A percentile compares a stretch with the other conserved stretches of the same genome.
These are phyloP conservation scores for Cicer pinnatifidum DNA, from an alignment of 306 rosid species.

Conservation along the genomic window DNA sequence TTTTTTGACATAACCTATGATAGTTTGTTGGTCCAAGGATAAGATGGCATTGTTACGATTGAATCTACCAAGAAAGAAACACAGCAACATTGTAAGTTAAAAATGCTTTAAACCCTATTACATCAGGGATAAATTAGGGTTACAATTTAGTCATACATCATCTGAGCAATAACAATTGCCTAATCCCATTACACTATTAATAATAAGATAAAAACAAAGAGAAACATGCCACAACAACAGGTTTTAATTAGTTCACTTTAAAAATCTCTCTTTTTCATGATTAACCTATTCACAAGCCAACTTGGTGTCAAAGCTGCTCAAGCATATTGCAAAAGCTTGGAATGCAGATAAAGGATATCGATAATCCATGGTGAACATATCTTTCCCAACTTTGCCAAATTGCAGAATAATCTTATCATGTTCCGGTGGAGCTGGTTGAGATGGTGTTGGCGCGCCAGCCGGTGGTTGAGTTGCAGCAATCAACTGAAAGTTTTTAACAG, in stretches of 20 bases:
- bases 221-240: slow-evolving; percentile 40
- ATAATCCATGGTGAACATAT: slow-evolving; percentile 92
- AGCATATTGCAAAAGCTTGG: slow-evolving; percentile 88
- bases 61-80: slow-evolving; percentile 37
- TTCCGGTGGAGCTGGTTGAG: slow-evolving; percentile 74
- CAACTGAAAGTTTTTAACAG: slow-evolving; percentile 87
- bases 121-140: slow-evolving; percentile 43
- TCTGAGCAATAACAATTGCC: slow-evolving; percentile 52
- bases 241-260: slow-evolving; percentile 35
- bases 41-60: slow-evolving; percentile 4
- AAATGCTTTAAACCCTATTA: slow-evolving; percentile 51
- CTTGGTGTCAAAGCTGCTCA: slow-evolving; percentile 90
- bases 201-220: background rate
- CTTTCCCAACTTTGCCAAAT: slow-evolving; percentile 86
- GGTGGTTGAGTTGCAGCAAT: slow-evolving; percentile 76
- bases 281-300: slow-evolving; percentile 82
- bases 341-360: slow-evolving; percentile 83
- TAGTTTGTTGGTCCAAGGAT: slow-evolving; percentile 42
- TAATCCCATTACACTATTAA: slow-evolving; percentile 45
- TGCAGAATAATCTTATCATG: slow-evolving; percentile 81
- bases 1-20: slow-evolving; percentile 5
- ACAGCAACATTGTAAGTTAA: slow-evolving; percentile 47
- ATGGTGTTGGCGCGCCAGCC: slow-evolving; percentile 61
- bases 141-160: slow-evolving; percentile 50
- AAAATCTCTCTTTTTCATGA: slow-evolving; percentile 24